phyloP scores from a whole-genome alignment of 306 rosid species.

The Lithocarpus polystachyus region DNA sequence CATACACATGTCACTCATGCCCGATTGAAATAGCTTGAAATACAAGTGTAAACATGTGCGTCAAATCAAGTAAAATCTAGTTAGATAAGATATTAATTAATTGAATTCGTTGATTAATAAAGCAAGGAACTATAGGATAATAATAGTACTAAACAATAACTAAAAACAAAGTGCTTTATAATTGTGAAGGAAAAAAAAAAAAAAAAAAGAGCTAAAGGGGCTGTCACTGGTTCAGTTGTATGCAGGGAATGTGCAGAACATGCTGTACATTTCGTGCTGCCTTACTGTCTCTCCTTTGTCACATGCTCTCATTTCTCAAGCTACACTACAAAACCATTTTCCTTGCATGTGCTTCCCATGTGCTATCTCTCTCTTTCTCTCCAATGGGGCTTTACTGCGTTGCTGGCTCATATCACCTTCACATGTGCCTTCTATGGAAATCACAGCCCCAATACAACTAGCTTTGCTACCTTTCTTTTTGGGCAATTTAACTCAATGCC shows the following conservation, averaged over 20 bases:
- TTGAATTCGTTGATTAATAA: not conserved
- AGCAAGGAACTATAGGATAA: not conserved
- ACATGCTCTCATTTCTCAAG: slow-evolving; percentile 47
- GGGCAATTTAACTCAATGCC: slow-evolving; percentile 8
- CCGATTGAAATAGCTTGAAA: slow-evolving; percentile 32
- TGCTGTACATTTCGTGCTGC: slow-evolving; percentile 80
- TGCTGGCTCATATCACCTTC: slow-evolving; percentile 74
- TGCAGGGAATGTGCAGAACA: slow-evolving; percentile 99
- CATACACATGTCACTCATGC: slow-evolving; percentile 60
- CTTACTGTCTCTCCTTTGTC: slow-evolving; percentile 71
- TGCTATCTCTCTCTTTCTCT: slow-evolving; percentile 22
- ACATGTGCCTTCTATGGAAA: slow-evolving; percentile 73
- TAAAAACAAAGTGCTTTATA: not conserved
- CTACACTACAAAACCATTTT: slow-evolving; percentile 40
- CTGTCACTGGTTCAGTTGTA: slow-evolving; percentile 42
- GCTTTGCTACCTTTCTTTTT: slow-evolving; percentile 14
- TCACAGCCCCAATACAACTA: slow-evolving; percentile 43
- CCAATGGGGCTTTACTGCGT: slow-evolving; percentile 32
- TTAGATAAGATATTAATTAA: not conserved
- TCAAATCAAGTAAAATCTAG: not conserved
- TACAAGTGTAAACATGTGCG: slow-evolving; percentile 46
- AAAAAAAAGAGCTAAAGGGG: not conserved
- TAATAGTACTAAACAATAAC: not conserved
- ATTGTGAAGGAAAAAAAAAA: not conserved
- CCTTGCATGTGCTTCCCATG: slow-evolving; percentile 66